Conservation (phyloP, 2,329 filamentous ascomycete species). For the Apiospora kogelbergensis region DNA sequence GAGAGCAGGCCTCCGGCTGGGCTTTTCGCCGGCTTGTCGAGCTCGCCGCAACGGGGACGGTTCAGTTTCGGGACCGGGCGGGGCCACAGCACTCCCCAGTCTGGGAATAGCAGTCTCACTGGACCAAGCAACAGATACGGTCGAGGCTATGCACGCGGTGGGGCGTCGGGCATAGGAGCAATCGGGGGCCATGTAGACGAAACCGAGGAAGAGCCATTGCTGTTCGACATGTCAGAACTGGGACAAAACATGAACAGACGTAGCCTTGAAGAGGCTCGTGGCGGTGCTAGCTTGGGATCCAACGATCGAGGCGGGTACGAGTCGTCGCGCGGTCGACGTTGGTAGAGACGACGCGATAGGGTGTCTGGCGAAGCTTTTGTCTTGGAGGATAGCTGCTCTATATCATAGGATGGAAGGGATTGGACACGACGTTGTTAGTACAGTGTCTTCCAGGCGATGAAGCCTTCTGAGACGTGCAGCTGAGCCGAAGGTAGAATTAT, state of each 20-base stretch:
- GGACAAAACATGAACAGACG: conserved; percentile 55
- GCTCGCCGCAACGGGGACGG: conserved; percentile 47
- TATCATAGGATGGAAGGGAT: conserved; percentile 1
- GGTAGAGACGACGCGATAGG: conserved; percentile 11
- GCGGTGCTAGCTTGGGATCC: conserved; percentile 39
- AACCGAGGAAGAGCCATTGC: conserved; percentile 63
- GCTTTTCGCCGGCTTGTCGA: conserved; percentile 39
- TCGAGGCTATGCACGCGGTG: conserved; percentile 35
- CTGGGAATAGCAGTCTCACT: conserved; percentile 33
- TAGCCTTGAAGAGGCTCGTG: conserved; percentile 56
- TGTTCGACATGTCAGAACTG: conserved; percentile 74
- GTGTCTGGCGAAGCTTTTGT: background rate
- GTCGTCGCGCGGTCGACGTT: conserved; percentile 24
- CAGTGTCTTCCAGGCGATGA: background rate
- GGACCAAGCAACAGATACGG: conserved; percentile 33
- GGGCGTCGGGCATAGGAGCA: conserved; percentile 41
- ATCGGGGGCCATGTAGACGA: conserved; percentile 46
- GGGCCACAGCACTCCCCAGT: conserved; percentile 30
- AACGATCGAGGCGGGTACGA: conserved; percentile 41
- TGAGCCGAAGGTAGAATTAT: background rate
- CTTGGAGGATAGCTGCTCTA: conserved; percentile 1
- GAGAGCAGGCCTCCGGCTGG: conserved; percentile 48
- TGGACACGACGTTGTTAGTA: background rate
- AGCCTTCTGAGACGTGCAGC: background rate
- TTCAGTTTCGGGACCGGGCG: conserved; percentile 40